Evolutionary conservation across 108 stramenopile genomes (phyloP), one percentile per base, ranked within the genome.

Genomic region (Schizochytrium sp.): DNA sequence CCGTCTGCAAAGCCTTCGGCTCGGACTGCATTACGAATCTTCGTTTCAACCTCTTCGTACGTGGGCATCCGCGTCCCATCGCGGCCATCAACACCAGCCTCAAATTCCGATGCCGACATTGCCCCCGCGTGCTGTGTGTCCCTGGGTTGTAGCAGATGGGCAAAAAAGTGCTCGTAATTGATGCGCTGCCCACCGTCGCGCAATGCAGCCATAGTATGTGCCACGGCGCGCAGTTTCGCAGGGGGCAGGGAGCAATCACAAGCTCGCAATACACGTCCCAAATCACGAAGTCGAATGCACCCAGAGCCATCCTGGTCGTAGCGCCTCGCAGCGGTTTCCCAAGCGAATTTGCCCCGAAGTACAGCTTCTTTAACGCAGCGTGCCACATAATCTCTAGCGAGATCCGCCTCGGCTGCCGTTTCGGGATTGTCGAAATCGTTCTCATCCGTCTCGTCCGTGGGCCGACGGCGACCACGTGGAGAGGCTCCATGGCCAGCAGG

Each of bases 161-260:
- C 51, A 45, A 83, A 83, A 23, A 83, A 83, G 4, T 83, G 51
- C 76, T 83, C 76, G 76, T 83, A 83, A 23, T 83, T 83, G 48
- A 83, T 5, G 51, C 48, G 51, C n/a, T 83, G 45, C 23, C 76
- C 76, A 23, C n/a, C 10, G 51, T 83, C 76, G 6, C 76, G 45
- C 18, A 83, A 18, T 12, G 76, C 76, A 8, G 76, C 76, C 10
- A 53, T 12, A 4, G 2, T 16, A 23, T 83, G 76, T 12, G 18
- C 76, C n/a, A 83, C 51, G 19, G 18, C 28, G 19, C 51, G 76
- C 6, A 83, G 10, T 23, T 83, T 83, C 6, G 76, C 25, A 12
- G 48, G 76, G 10, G 76, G 23, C 10, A 83, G 48, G 1, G 18
- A 18, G 76, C 76, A 83, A 6, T 23, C 76, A 23, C n/a, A n/a